Conservation (phyloP, 352 stramenopile species). For the Phytophthora fragariae region DNA sequence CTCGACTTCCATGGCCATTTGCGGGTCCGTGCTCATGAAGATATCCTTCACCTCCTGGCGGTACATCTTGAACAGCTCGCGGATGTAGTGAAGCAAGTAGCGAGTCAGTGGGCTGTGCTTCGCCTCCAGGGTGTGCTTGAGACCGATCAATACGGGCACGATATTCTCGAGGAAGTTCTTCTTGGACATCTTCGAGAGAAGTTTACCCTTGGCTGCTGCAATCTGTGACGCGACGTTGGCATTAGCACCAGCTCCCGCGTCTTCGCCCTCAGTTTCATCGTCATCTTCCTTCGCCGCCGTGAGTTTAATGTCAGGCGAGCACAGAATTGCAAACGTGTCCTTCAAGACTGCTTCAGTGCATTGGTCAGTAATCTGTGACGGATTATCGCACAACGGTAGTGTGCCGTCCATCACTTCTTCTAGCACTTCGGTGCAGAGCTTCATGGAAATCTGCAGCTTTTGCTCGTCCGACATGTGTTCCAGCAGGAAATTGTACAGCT, state of each 20-base stretch:
- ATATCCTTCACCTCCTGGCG: slow-evolving; percentile 95
- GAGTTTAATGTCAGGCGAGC: slow-evolving; percentile 89
- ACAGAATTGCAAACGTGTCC: slow-evolving; percentile 89
- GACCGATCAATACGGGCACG: slow-evolving; percentile 95
- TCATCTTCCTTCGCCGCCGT: slow-evolving; percentile 58
- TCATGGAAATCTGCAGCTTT: slow-evolving; percentile 96
- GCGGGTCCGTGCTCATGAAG: slow-evolving; percentile 91
- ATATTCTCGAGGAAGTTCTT: slow-evolving; percentile 98
- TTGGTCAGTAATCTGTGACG: slow-evolving; percentile 81
- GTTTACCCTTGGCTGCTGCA: slow-evolving; percentile 90
- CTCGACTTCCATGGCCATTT: slow-evolving; percentile 96
- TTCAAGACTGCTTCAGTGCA: slow-evolving; percentile 90
- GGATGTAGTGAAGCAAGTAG: slow-evolving; percentile 95
- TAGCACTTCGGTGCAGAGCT: slow-evolving; percentile 94
- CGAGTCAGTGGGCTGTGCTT: slow-evolving; percentile 94
- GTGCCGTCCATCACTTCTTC: slow-evolving; percentile 90
- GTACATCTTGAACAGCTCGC: slow-evolving; percentile 94
- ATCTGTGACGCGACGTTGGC: slow-evolving; percentile 72
- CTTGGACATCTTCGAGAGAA: slow-evolving; percentile 96
- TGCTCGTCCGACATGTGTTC: slow-evolving; percentile 96
- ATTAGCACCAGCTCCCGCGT: slow-evolving; percentile 50
- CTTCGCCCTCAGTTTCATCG: slow-evolving; percentile 69
- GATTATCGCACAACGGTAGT: slow-evolving; percentile 74
- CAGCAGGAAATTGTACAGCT: slow-evolving; percentile 96
- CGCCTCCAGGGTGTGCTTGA: slow-evolving; percentile 95